Evolutionary conservation across 192 early-diverging fungal genomes (phyloP).

Genomic region (Umbelopsis ramanniana): DNA sequence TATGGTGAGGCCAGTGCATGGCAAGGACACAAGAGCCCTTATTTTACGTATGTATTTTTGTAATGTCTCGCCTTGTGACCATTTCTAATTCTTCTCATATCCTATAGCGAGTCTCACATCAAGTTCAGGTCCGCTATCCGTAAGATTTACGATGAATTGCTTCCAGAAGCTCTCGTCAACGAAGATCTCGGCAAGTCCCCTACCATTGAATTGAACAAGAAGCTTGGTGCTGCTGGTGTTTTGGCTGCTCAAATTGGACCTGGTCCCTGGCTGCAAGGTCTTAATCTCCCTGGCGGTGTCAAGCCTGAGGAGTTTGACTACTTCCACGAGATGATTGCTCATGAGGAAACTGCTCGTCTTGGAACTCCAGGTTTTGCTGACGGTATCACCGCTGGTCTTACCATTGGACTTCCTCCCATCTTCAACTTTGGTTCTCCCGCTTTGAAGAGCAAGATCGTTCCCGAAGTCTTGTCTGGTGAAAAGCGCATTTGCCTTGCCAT

Average conservation of each 20-base stretch:
- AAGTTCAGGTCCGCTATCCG: constrained; percentile 64
- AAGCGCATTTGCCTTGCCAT: constrained; percentile 86
- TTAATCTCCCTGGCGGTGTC: constrained; percentile 55
- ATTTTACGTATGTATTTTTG: constrained; percentile 38
- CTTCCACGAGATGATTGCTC: constrained; percentile 72
- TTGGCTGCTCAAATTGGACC: constrained; percentile 66
- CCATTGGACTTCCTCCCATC: constrained; percentile 80
- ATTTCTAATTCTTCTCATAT: constrained; percentile 51
- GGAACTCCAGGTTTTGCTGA: constrained; percentile 72
- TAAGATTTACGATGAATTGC: constrained; percentile 73
- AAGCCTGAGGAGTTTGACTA: constrained; percentile 64
- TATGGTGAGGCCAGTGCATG: constrained; percentile 78
- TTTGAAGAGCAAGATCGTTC: constrained; percentile 65
- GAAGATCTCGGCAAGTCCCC: constrained; percentile 80
- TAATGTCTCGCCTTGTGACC: neutral
- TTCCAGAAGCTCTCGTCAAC: constrained; percentile 68
- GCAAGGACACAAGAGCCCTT: constrained; percentile 39
- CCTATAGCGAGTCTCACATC: constrained; percentile 72
- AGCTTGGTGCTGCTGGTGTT: constrained; percentile 71
- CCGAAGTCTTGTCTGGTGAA: constrained; percentile 64
- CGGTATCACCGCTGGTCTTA: constrained; percentile 73
- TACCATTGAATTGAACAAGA: constrained; percentile 65
- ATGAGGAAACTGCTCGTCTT: constrained; percentile 77
- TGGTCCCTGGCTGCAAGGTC: constrained; percentile 40
- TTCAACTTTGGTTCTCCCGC: constrained; percentile 73